These are phyloP conservation scores for Populus davidiana DNA, from an alignment of 345 rosid genomes.

Conservation along the genomic window DNA sequence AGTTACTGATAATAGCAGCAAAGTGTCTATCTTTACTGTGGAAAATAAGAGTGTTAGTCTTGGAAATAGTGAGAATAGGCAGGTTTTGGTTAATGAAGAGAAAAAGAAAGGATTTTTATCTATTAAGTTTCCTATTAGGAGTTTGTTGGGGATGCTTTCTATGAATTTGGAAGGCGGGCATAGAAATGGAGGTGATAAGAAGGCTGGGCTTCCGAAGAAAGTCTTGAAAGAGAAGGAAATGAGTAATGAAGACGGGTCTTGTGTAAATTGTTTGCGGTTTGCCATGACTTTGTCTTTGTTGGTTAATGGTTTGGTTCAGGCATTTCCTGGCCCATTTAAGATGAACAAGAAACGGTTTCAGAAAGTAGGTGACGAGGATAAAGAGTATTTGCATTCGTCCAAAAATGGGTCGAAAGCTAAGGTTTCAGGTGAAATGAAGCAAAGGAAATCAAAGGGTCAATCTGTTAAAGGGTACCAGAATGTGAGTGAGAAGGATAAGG, in stretches of 20 bases:
- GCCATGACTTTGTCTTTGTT: conserved; percentile 68
- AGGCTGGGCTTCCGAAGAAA: conserved; percentile 28
- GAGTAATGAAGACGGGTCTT: conserved; percentile 52
- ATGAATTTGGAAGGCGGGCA: conserved; percentile 36
- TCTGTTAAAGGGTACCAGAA: conserved; percentile 11
- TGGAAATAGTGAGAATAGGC: conserved; percentile 18
- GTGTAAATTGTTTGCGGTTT: conserved; percentile 70
- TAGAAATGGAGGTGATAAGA: conserved; percentile 11
- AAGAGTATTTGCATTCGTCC: conserved; percentile 23
- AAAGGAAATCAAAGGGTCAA: conserved; percentile 28
- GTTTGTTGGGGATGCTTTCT: conserved; percentile 46
- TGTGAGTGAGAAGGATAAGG: conserved; percentile 25
- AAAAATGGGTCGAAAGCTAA: conserved; percentile 28
- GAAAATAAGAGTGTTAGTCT: conserved; percentile 34
- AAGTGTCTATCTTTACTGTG: conserved; percentile 26
- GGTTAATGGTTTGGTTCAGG: conserved; percentile 66
- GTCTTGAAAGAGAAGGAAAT: conserved; percentile 33
- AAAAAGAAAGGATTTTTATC: conserved; percentile 50
- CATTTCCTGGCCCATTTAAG: conserved; percentile 60
- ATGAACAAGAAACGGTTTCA: conserved; percentile 48
- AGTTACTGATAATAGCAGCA: conserved; percentile 11
- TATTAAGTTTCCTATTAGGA: conserved; percentile 54
- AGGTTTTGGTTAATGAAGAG: conserved; percentile 43
- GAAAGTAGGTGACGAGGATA: conserved; percentile 39
- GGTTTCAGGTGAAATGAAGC: conserved; percentile 24